A percentile compares a stretch with the other conserved stretches of the same genome.
phyloP scores from a whole-genome alignment of 1,284 basidiomycete genomes.

The Pisolithus thermaeus region DNA sequence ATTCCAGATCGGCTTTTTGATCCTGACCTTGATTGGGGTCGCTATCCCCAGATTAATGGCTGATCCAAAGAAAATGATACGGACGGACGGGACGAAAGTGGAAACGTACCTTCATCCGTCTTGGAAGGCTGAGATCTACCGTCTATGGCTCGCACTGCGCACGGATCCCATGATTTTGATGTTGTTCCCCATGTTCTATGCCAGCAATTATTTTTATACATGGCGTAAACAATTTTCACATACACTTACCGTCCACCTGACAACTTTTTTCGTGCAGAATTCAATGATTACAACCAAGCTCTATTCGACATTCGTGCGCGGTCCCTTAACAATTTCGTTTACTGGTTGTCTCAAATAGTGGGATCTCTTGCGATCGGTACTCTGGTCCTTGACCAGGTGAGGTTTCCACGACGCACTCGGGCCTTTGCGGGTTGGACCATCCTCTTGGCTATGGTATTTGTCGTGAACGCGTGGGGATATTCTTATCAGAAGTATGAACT shows the following conservation, averaged over 20 bases:
- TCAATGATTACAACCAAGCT: constrained; percentile 47
- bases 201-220: constrained; percentile 71
- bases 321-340: constrained; percentile 32
- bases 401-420: constrained; percentile 40
- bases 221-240: constrained; percentile 21
- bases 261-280: constrained; percentile 28
- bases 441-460: constrained; percentile 43
- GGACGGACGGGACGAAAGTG: constrained; percentile 70
- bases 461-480: constrained; percentile 48
- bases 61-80: constrained; percentile 60
- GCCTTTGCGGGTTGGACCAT: constrained; percentile 46
- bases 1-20: constrained; percentile 62
- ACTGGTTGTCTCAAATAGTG: constrained; percentile 36
- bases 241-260: not conserved
- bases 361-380: constrained; percentile 35
- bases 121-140: constrained; percentile 56
- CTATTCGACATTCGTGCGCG: constrained; percentile 46
- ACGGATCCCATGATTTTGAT: constrained; percentile 55
- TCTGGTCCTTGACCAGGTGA: constrained; percentile 19
- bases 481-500: constrained; percentile 44
- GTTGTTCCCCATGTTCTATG: constrained; percentile 65
- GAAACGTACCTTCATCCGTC: constrained; percentile 55
- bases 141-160: constrained; percentile 46
- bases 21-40: constrained; percentile 63
- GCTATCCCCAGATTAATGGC: constrained; percentile 62